Evolutionary conservation across 352 stramenopile genomes (phyloP).

Genomic region (Phytophthora lateralis): DNA sequence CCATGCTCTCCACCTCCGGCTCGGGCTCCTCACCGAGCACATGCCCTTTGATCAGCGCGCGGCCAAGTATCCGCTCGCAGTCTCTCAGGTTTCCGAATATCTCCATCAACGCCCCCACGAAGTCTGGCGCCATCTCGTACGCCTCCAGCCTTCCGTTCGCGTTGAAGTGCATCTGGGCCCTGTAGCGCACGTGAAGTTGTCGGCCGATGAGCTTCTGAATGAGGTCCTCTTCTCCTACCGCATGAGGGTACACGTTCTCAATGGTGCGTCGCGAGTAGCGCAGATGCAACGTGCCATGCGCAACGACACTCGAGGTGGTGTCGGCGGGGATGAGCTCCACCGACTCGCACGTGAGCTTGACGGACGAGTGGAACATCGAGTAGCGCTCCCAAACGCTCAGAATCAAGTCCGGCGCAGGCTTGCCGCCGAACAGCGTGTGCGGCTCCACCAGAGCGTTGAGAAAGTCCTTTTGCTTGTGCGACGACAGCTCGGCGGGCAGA

Average conservation of each 20-base stretch:
- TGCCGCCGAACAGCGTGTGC: conserved; percentile 24
- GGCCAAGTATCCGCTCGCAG: conserved; percentile 44
- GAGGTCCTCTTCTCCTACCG: conserved; percentile 38
- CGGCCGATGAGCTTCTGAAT: conserved; percentile 53
- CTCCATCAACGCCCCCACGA: conserved; percentile 45
- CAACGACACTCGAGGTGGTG: conserved; percentile 29
- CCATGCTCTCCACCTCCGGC: conserved; percentile 1
- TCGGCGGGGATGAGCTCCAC: conserved; percentile 30
- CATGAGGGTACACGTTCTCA: conserved; percentile 53
- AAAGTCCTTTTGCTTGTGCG: conserved; percentile 32
- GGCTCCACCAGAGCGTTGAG: conserved; percentile 34
- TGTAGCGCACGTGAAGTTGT: conserved; percentile 47
- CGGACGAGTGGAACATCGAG: conserved; percentile 33
- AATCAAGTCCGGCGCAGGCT: conserved; percentile 28
- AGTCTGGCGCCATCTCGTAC: conserved; percentile 42
- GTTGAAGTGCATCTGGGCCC: conserved; percentile 51
- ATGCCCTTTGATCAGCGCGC: conserved; percentile 36
- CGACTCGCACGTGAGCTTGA: conserved; percentile 36
- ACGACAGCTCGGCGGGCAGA: conserved; percentile 1
- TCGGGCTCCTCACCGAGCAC: conserved; percentile 29
- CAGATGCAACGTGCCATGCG: conserved; percentile 42
- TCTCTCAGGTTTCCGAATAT: conserved; percentile 40
- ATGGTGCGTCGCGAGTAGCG: conserved; percentile 55
- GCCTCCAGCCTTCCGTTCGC: conserved; percentile 30
- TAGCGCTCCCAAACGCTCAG: conserved; percentile 36